phyloP scores from a whole-genome alignment of 108 stramenopile species.

The Cyclostephanos tholiformis region DNA sequence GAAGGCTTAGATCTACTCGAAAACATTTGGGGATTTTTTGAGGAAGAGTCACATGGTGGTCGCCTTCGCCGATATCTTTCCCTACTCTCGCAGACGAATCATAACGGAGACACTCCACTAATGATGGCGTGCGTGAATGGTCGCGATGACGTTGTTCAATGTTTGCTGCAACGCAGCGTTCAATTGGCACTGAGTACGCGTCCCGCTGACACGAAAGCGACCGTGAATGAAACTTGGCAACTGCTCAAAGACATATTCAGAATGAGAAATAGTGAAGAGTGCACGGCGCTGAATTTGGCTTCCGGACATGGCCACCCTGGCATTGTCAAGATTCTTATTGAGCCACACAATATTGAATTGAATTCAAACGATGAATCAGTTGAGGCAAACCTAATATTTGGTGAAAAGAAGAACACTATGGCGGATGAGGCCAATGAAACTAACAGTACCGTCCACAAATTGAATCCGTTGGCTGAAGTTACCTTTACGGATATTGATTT shows the following conservation, averaged over 20 bases:
- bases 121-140: conserved; percentile 65
- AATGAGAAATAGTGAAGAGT: conserved; percentile 24
- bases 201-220: background rate
- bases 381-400: conserved; percentile 1
- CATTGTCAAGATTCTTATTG: conserved; percentile 43
- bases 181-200: conserved; percentile 3
- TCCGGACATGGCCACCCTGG: conserved; percentile 53
- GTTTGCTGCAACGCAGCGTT: conserved; percentile 25
- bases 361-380: background rate
- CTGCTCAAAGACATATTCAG: conserved; percentile 24
- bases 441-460: background rate
- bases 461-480: conserved; percentile 33
- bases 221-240: conserved; percentile 17
- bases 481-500: conserved; percentile 33
- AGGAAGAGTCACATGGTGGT: background rate
- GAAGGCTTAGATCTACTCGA: conserved; percentile 47
- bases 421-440: background rate
- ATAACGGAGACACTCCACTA: conserved; percentile 65
- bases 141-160: conserved; percentile 6
- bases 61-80: conserved; percentile 17
- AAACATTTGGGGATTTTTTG: conserved; percentile 14
- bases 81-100: conserved; percentile 45
- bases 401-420: background rate
- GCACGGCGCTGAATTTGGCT: conserved; percentile 49
- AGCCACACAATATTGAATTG: background rate